phyloP scores from a whole-genome alignment of 2,329 filamentous ascomycete genomes.

The Knufia petricola region DNA sequence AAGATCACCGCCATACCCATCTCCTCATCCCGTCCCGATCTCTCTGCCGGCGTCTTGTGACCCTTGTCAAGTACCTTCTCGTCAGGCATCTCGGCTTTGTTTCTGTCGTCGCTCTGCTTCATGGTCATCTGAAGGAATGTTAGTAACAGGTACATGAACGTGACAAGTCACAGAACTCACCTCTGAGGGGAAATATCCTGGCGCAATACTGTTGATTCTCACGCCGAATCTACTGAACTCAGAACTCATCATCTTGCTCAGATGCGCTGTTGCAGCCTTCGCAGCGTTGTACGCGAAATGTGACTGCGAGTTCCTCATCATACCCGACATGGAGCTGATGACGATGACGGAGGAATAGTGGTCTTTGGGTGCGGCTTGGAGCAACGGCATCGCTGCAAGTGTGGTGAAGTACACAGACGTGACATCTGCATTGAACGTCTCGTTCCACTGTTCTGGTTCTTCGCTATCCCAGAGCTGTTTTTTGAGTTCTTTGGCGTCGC shows the following conservation, averaged over 20 bases:
- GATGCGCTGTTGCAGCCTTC: slow-evolving; percentile 56
- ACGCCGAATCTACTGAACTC: slow-evolving; percentile 66
- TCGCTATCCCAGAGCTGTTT: slow-evolving; percentile 51
- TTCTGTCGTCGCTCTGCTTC: slow-evolving; percentile 43
- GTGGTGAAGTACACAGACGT: slow-evolving; percentile 62
- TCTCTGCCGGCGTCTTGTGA: slow-evolving; percentile 41
- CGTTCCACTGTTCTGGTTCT: slow-evolving; percentile 56
- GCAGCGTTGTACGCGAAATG: slow-evolving; percentile 63
- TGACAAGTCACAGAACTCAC: neutral
- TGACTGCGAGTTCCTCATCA: slow-evolving; percentile 62
- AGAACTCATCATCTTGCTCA: slow-evolving; percentile 53
- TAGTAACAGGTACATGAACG: slow-evolving; percentile 45
- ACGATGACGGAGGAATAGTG: slow-evolving; percentile 40
- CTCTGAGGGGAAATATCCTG: neutral
- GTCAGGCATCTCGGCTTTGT: slow-evolving; percentile 43
- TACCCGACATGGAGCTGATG: slow-evolving; percentile 59
- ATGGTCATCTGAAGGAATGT: slow-evolving; percentile 52
- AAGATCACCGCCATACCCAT: slow-evolving; percentile 54
- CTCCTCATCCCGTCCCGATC: slow-evolving; percentile 53
- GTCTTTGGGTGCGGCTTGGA: slow-evolving; percentile 50
- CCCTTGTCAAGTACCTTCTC: slow-evolving; percentile 27
- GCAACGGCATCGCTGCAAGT: slow-evolving; percentile 56
- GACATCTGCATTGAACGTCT: slow-evolving; percentile 62
- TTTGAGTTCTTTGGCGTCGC: slow-evolving; percentile 46
- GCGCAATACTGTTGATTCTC: slow-evolving; percentile 56